Percentiles rank a stretch among this genome's conserved stretches.
These are phyloP conservation scores for Penicillium sp. DNA, from an alignment of 2,329 filamentous ascomycete genomes.

Conservation along the genomic window DNA sequence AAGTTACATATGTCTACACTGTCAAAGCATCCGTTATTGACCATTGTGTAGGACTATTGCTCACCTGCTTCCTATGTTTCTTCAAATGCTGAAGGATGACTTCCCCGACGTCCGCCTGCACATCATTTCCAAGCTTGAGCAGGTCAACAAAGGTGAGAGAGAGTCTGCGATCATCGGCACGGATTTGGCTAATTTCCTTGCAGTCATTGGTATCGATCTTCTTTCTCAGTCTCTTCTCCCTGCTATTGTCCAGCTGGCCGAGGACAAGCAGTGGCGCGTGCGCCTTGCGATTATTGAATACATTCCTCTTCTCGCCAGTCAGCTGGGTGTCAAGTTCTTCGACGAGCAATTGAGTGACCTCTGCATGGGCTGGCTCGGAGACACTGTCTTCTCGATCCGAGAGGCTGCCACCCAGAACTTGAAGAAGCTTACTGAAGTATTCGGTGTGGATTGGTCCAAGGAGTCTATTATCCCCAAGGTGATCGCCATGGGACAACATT, in stretches of 20 bases:
- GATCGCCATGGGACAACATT: slow-evolving; percentile 95
- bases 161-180: not conserved
- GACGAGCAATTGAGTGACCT: slow-evolving; percentile 92
- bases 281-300: slow-evolving; percentile 98
- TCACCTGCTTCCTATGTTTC: slow-evolving; percentile 95
- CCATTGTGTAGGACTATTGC: slow-evolving; percentile 69
- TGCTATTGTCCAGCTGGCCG: slow-evolving; percentile 92
- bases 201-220: slow-evolving; percentile 95
- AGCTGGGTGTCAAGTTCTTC: slow-evolving; percentile 95
- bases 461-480: slow-evolving; percentile 98
- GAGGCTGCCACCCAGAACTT: slow-evolving; percentile 96
- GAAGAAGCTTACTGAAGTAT: slow-evolving; percentile 97
- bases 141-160: slow-evolving; percentile 80
- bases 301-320: slow-evolving; percentile 90
- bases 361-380: slow-evolving; percentile 98
- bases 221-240: slow-evolving; percentile 94
- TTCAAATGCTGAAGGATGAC: slow-evolving; percentile 99
- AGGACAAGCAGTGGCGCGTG: slow-evolving; percentile 99
- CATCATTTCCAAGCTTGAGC: slow-evolving; percentile 99
- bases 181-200: not conserved
- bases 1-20: slow-evolving; percentile 37
- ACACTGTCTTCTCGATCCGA: slow-evolving; percentile 97
- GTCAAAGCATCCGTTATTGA: slow-evolving; percentile 14
- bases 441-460: slow-evolving; percentile 95
- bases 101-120: slow-evolving; percentile 97